These are phyloP conservation scores for Kluyveromyces marxianus DNA, from an alignment of 1,139 yeast species.

Conservation along the genomic window DNA sequence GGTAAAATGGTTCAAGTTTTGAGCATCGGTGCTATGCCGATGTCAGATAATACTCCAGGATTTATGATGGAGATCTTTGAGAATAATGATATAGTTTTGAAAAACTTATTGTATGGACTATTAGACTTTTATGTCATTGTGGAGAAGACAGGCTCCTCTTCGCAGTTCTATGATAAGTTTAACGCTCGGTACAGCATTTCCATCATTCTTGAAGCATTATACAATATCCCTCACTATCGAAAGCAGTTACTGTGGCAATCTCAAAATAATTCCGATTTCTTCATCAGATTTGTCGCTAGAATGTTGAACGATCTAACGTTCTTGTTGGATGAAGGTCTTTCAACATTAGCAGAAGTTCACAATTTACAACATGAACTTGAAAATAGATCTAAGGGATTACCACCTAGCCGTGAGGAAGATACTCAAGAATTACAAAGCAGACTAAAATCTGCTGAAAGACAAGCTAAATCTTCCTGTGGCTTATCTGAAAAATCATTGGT, in stretches of 20 bases:
- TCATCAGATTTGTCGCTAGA: constrained; percentile 86
- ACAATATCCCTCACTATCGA: constrained; percentile 67
- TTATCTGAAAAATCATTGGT: constrained; percentile 77
- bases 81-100: constrained; percentile 51
- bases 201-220: constrained; percentile 69
- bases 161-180: constrained; percentile 94
- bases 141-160: constrained; percentile 91
- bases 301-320: constrained; percentile 92
- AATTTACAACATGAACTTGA: constrained; percentile 54
- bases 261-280: constrained; percentile 62
- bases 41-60: constrained; percentile 57
- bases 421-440: constrained; percentile 51
- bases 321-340: constrained; percentile 81
- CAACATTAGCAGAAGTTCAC: constrained; percentile 73
- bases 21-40: constrained; percentile 64
- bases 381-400: constrained; percentile 34
- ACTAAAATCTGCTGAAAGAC: constrained; percentile 58
- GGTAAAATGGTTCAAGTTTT: constrained; percentile 75
- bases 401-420: constrained; percentile 44
- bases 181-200: constrained; percentile 85
- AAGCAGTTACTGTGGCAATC: constrained; percentile 64
- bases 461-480: constrained; percentile 76
- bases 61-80: constrained; percentile 62
- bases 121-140: constrained; percentile 89
- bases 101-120: constrained; percentile 70